A percentile compares a stretch with the other conserved stretches of the same genome.
Evolutionary conservation across 306 rosid species (phyloP).

Genomic region (Arachis hypogaea): DNA sequence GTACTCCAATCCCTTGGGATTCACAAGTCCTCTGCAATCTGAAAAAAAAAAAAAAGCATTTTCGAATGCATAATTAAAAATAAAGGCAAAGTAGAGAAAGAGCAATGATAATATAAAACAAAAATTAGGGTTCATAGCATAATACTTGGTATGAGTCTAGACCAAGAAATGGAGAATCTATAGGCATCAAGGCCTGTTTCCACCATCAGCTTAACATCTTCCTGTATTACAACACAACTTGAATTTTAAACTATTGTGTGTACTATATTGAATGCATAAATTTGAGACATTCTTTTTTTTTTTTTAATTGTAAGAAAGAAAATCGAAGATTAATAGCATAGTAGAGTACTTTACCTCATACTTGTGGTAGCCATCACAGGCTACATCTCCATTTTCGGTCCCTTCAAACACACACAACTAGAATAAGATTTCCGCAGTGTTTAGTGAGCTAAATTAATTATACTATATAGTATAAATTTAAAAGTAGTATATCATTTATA

Average conservation of each 20-base stretch:
- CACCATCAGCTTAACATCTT: constrained; percentile 79
- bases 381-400: constrained; percentile 65
- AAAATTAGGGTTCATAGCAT: background rate
- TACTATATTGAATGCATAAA: background rate
- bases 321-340: background rate
- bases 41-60: background rate
- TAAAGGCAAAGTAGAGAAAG: background rate
- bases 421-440: too few species aligned
- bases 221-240: constrained; percentile 48
- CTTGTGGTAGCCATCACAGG: constrained; percentile 67
- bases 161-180: constrained; percentile 91
- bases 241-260: background rate
- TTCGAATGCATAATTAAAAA: background rate
- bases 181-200: constrained; percentile 74
- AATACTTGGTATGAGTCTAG: constrained; percentile 80
- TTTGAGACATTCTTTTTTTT: too few species aligned
- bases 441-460: too few species aligned
- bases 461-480: too few species aligned
- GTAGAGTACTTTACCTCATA: constrained; percentile 55
- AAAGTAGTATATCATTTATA: too few species aligned
- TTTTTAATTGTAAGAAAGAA: too few species aligned
- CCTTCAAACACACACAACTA: background rate
- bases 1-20: constrained; percentile 70
- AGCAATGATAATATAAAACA: background rate
- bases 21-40: constrained; percentile 79